Evolutionary conservation across 805 yeast genomes (phyloP).

Genomic region (Yarrowia sp.): DNA sequence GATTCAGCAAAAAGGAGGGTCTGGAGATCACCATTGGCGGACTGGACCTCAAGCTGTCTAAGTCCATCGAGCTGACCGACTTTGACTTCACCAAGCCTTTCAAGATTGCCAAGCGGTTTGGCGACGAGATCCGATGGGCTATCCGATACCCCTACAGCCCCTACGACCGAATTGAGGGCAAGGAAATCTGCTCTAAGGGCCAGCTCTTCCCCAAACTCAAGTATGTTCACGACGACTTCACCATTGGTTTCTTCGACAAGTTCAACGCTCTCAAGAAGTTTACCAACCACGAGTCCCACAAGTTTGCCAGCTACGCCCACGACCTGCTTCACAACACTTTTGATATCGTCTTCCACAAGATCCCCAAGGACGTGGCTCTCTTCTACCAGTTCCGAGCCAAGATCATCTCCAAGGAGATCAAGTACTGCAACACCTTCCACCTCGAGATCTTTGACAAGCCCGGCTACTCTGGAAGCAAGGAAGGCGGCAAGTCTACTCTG

Average conservation of each 20-base stretch:
- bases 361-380: neutral
- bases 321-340: neutral
- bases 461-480: neutral
- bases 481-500: neutral
- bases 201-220: constrained; percentile 16
- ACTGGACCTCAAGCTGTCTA: neutral
- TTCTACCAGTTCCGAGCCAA: neutral
- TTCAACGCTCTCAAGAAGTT: neutral
- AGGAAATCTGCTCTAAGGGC: constrained; percentile 6
- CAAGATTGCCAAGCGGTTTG: constrained; percentile 1
- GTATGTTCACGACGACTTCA: neutral
- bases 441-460: neutral
- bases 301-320: neutral
- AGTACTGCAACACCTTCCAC: constrained; percentile 12
- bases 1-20: neutral
- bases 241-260: constrained; percentile 4
- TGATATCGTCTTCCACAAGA: constrained; percentile 2
- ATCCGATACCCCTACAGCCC: constrained; percentile 18
- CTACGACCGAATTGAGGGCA: constrained; percentile 13
- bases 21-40: neutral
- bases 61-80: neutral
- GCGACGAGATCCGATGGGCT: neutral
- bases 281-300: neutral
- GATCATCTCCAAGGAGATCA: constrained; percentile 8
- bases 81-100: constrained; percentile 9